Percentiles rank a stretch among this genome's conserved stretches.
These are phyloP conservation scores for Russula brevipes DNA, from an alignment of 768 basidiomycete genomes.

Conservation along the genomic window DNA sequence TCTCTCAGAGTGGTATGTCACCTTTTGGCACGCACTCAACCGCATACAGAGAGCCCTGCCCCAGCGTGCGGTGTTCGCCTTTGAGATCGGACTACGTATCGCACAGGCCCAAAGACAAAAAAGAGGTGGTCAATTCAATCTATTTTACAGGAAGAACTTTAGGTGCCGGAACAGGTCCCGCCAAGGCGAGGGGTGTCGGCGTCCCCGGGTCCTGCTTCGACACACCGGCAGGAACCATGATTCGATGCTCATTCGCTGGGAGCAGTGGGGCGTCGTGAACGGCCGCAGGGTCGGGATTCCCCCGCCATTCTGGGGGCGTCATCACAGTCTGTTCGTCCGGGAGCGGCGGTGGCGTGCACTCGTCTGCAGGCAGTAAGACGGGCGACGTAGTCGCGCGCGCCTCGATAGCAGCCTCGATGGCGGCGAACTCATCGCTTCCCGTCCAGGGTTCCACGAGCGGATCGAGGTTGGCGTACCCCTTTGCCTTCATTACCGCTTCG, in stretches of 20 bases:
- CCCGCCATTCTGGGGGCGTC: conserved; percentile 25
- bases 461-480: conserved; percentile 40
- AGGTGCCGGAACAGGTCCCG: background rate
- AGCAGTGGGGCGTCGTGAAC: conserved; percentile 22
- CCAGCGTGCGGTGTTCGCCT: background rate
- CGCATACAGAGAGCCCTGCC: too few relatives aligned
- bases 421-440: conserved; percentile 26
- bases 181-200: conserved; percentile 20
- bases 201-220: conserved; percentile 22
- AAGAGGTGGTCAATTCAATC: background rate
- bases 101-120: background rate
- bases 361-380: conserved; percentile 13
- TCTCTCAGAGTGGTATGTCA: too few relatives aligned
- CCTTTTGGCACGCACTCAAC: too few relatives aligned
- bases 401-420: conserved; percentile 19
- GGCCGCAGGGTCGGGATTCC: conserved; percentile 23
- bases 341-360: background rate
- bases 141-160: conserved; percentile 12
- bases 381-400: conserved; percentile 11
- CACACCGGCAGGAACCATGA: conserved; percentile 20
- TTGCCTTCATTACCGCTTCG: conserved; percentile 52
- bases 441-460: conserved; percentile 23
- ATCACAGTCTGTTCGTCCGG: background rate
- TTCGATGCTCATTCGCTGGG: conserved; percentile 21
- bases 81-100: background rate